Conservation (phyloP, 257 asterid species). For the Vinca minor region DNA sequence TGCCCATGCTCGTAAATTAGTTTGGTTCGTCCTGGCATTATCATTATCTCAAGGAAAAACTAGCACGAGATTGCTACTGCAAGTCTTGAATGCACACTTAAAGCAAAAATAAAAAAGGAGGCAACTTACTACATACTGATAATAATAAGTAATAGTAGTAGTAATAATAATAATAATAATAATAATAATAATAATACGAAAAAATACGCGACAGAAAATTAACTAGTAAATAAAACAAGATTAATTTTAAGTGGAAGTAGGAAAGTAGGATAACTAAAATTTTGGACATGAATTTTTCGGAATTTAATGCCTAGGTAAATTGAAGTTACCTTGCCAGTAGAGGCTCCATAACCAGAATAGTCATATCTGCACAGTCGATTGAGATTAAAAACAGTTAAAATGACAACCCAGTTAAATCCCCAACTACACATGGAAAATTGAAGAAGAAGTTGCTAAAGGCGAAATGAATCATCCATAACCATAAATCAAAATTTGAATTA, state of each 20-base stretch:
- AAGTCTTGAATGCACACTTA: not conserved
- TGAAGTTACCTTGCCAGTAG: slow-evolving; percentile 78
- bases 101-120: no score
- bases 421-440: no score
- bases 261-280: not conserved
- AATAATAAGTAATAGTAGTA: no score
- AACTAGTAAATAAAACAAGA: not conserved
- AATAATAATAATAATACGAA: no score
- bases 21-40: not conserved
- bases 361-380: slow-evolving; percentile 59
- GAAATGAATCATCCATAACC: not conserved
- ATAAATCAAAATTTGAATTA: no score
- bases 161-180: no score
- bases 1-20: not conserved
- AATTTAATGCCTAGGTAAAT: not conserved
- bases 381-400: slow-evolving; percentile 8
- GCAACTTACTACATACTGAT: not conserved
- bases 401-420: not conserved
- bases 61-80: not conserved
- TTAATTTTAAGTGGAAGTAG: not conserved
- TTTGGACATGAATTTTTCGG: not conserved
- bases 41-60: not conserved
- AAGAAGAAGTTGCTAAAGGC: not conserved
- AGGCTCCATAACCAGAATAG: slow-evolving; percentile 98
- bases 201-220: no score